These are phyloP conservation scores for Akanthomyces dipterigenus DNA, from an alignment of 2,329 filamentous ascomycete species.

Conservation along the genomic window DNA sequence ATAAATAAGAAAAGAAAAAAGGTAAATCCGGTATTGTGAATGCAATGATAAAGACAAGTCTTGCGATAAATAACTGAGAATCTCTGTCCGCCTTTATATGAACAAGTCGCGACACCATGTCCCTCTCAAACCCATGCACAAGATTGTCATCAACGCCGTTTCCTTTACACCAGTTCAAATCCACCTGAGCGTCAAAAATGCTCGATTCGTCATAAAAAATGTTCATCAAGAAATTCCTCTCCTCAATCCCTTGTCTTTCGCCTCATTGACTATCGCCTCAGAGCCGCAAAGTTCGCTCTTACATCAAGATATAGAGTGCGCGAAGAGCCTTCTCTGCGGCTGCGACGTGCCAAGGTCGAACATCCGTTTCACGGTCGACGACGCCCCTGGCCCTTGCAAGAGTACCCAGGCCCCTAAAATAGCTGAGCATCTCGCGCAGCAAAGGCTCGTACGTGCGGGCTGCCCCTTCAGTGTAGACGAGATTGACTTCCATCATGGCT, in stretches of 20 bases:
- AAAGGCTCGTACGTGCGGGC: slow-evolving; percentile 55
- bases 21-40: no score
- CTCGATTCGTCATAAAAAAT: not conserved
- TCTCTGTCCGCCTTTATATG: not conserved
- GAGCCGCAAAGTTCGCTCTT: not conserved
- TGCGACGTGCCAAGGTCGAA: slow-evolving; percentile 73
- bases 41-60: no score
- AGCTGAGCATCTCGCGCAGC: slow-evolving; percentile 61
- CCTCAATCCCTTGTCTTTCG: not conserved
- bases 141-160: not conserved
- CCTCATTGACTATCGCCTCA: no score
- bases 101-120: not conserved
- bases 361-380: slow-evolving; percentile 50
- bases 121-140: not conserved
- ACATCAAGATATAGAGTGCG: slow-evolving; percentile 60
- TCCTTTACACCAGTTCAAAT: not conserved
- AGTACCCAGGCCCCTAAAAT: slow-evolving; percentile 62
- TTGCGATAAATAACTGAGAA: not conserved
- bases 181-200: not conserved
- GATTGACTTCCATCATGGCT: slow-evolving; percentile 55
- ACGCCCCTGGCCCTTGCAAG: slow-evolving; percentile 61
- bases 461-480: slow-evolving; percentile 48
- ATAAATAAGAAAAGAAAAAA: no score
- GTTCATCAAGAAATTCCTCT: not conserved
- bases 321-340: slow-evolving; percentile 62